Conservation (phyloP, 768 basidiomycete genomes). For the Krasilnikovozyma curviuscula region DNA sequence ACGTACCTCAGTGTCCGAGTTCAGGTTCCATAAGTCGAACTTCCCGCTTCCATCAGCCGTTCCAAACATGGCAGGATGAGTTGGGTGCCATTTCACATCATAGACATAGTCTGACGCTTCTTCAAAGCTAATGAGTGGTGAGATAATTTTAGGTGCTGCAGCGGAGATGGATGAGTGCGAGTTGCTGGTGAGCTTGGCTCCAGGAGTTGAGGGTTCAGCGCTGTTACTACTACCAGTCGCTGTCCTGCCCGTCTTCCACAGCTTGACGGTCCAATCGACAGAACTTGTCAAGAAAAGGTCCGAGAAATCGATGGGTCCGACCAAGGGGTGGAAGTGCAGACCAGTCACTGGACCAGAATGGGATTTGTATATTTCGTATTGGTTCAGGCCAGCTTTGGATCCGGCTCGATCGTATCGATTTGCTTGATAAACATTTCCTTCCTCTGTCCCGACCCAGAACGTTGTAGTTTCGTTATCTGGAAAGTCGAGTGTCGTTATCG, state of each 20-base stretch:
- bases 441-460: conserved; percentile 96
- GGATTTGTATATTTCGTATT: conserved; percentile 77
- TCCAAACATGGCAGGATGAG: conserved; percentile 83
- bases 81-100: conserved; percentile 94
- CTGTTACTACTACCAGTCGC: conserved; percentile 36
- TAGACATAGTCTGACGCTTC: conserved; percentile 98
- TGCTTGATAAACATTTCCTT: conserved; percentile 90
- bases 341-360: conserved; percentile 89
- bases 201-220: conserved; percentile 39
- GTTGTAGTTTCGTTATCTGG: conserved; percentile 90
- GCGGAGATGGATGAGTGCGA: conserved; percentile 1
- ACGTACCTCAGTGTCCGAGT: conserved; percentile 83
- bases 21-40: conserved; percentile 95
- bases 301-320: conserved; percentile 81
- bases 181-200: conserved; percentile 25
- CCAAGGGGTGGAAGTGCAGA: conserved; percentile 78
- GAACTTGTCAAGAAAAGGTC: conserved; percentile 84
- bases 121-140: conserved; percentile 80
- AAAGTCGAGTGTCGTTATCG: conserved; percentile 82
- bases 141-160: conserved; percentile 24
- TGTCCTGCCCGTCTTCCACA: no score
- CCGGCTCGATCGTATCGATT: conserved; percentile 94
- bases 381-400: conserved; percentile 84
- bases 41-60: conserved; percentile 84
- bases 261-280: conserved; percentile 95